phyloP scores from a whole-genome alignment of 179 eudicot genomes.

The Pouteria campechiana region DNA sequence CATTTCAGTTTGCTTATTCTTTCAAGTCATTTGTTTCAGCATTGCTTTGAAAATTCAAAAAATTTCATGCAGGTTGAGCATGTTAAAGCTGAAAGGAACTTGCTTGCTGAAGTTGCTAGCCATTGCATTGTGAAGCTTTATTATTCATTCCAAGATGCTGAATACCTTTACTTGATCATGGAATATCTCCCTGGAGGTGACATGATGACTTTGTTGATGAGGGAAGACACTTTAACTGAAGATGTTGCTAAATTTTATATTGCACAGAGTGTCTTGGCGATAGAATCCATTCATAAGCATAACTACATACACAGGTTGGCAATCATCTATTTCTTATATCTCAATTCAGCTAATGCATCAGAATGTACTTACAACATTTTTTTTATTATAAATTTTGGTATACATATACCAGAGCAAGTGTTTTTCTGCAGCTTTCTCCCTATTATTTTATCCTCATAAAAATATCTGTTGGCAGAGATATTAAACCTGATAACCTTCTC shows the following conservation, averaged over 20 bases:
- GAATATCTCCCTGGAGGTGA: conserved; percentile 84
- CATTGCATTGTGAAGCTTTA: conserved; percentile 59
- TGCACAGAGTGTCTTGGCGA: conserved; percentile 65
- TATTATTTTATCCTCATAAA: background rate
- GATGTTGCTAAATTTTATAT: conserved; percentile 62
- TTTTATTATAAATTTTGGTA: too few relatives aligned
- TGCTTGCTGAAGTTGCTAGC: conserved; percentile 70
- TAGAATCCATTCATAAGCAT: conserved; percentile 67
- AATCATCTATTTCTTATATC: background rate
- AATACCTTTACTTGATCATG: conserved; percentile 62
- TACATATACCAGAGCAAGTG: too few relatives aligned
- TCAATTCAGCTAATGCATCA: background rate
- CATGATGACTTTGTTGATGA: conserved; percentile 67
- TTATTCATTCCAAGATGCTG: conserved; percentile 70
- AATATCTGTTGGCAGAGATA: conserved; percentile 35
- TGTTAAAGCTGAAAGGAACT: conserved; percentile 71
- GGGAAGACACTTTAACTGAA: conserved; percentile 71
- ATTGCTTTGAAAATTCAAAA: too few relatives aligned
- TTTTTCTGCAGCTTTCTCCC: background rate
- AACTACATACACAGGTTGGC: conserved; percentile 74
- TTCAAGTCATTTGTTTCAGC: too few relatives aligned
- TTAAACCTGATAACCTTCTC: conserved; percentile 82
- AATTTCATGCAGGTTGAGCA: conserved; percentile 92
- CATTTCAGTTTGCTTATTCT: too few relatives aligned
- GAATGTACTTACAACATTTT: background rate